Base-by-base conservation (phyloP, 2,329 filamentous ascomycete genomes). In the Exophiala sp. region DNA sequence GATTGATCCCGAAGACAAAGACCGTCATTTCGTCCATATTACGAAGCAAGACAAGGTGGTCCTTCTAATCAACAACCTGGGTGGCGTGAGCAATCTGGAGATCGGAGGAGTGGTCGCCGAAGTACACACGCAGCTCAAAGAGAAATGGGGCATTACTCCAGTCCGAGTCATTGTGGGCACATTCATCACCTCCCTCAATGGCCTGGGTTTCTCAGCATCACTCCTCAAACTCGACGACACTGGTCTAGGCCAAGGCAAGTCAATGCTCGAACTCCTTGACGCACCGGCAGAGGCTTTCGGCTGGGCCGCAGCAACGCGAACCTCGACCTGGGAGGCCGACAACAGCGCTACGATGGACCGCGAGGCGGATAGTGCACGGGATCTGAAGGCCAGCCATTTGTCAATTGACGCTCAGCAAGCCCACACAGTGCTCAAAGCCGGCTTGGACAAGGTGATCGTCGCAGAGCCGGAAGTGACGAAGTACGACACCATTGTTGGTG, bases 401-500 rank as follows among this genome's bases (percentile, higher is more conserved):
- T 65, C 66, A 75, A 79, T 82, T 57, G 76, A 83, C 58, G 72
- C 74, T 11, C 61, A 62, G 18, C 60, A 71, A n/a, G 75, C 80
- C 20, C 80, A 77, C 59, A 78, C 75, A 47, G 77, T 75, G 20
- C 73, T 87, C 38, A 75, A 71, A 38, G 72, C 74, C 32, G 85
- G 76, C 14, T 74, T 88, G 5, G 69, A 83, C 38, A 74, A 75
- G 50, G 67, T 88, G 32, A 86, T 88, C 60, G 74, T 70, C 3
- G 83, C 82, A 2, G 86, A 89, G 65, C 78, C 83, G 7, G 78
- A 85, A 39, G 75, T 88, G 50, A 88, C 86, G 9, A 79, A 74
- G 50, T 88, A 80, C 65, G 86, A 88, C 66, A 95, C 89, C 0
- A 83, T 94, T 10, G 89, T 95, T 20, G 91, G 91, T 39, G 91